phyloP scores from a whole-genome alignment of 2,329 filamentous ascomycete genomes.

The Diaporthe sp. region DNA sequence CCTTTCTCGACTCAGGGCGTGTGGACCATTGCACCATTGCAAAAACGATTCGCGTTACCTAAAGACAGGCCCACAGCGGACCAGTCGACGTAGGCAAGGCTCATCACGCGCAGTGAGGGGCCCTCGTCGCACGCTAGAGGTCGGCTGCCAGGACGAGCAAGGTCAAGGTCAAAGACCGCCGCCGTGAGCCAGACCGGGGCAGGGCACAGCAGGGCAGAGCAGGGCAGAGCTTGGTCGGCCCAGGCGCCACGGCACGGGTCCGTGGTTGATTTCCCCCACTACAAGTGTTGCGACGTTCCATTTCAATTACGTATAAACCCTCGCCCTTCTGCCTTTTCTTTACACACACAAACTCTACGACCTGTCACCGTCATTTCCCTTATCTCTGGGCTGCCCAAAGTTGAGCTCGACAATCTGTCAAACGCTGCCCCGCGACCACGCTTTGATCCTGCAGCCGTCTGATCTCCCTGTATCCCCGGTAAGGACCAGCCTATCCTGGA shows the following conservation, averaged over 20 bases:
- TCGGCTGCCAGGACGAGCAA: conserved; percentile 31
- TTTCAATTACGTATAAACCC: conserved; percentile 63
- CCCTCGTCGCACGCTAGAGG: conserved; percentile 34
- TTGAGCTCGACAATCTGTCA: conserved; percentile 42
- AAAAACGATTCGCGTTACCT: conserved; percentile 40
- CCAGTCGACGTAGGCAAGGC: conserved; percentile 32
- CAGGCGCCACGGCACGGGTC: conserved; percentile 38
- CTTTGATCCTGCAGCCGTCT: conserved; percentile 47
- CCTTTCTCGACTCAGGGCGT: conserved; percentile 38
- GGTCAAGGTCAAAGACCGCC: conserved; percentile 29
- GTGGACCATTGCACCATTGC: conserved; percentile 38
- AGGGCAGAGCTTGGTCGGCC: conserved; percentile 34
- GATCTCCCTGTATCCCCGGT: conserved; percentile 40
- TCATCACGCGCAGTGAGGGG: conserved; percentile 38
- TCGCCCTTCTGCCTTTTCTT: conserved; percentile 55
- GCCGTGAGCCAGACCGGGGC: conserved; percentile 23
- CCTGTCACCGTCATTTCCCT: conserved; percentile 55
- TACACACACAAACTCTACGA: conserved; percentile 54
- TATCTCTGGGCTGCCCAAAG: conserved; percentile 41
- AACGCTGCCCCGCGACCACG: conserved; percentile 45
- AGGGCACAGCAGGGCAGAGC: conserved; percentile 28
- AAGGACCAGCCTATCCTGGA: conserved; percentile 42
- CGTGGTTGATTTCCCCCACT: conserved; percentile 44
- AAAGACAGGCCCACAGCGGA: conserved; percentile 39
- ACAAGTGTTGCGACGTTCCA: conserved; percentile 40